Percentiles rank a stretch among this genome's conserved stretches.
Evolutionary conservation across 257 asterid species (phyloP).

Genomic region (Cordia subcordata): DNA sequence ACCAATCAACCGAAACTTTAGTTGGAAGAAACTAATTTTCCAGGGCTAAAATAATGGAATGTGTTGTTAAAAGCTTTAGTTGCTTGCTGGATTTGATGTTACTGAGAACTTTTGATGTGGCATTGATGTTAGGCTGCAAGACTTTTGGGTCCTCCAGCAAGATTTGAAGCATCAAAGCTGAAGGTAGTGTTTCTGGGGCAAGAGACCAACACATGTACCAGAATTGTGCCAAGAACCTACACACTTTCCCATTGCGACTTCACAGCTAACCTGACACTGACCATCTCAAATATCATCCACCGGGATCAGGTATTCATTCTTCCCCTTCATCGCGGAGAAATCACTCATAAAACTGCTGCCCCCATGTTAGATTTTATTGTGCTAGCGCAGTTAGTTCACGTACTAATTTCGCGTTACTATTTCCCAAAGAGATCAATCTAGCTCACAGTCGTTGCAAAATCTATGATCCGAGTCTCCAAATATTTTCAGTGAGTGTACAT

Average conservation of each 20-base stretch:
- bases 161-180: slow-evolving; percentile 83
- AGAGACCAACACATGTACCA: slow-evolving; percentile 25
- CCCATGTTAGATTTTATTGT: not conserved
- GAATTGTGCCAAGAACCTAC: slow-evolving; percentile 76
- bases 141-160: slow-evolving; percentile 90
- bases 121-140: slow-evolving; percentile 54
- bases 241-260: slow-evolving; percentile 93
- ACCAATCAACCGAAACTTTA: no score
- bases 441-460: no score
- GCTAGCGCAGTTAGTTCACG: not conserved
- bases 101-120: slow-evolving; percentile 4
- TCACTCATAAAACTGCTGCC: not conserved
- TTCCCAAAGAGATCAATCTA: no score
- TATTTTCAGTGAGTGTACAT: not conserved
- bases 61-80: not conserved
- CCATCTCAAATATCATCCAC: slow-evolving; percentile 62
- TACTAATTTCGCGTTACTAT: no score
- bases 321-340: not conserved
- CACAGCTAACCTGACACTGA: slow-evolving; percentile 56
- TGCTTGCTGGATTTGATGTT: slow-evolving; percentile 4
- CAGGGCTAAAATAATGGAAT: no score
- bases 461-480: not conserved
- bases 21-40: no score
- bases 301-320: slow-evolving; percentile 54
- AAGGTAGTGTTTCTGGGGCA: slow-evolving; percentile 63